Percentiles rank a stretch among this genome's conserved stretches.
phyloP scores from a whole-genome alignment of 202 grass and related monocot species.

The Tripidium arundinaceum region DNA sequence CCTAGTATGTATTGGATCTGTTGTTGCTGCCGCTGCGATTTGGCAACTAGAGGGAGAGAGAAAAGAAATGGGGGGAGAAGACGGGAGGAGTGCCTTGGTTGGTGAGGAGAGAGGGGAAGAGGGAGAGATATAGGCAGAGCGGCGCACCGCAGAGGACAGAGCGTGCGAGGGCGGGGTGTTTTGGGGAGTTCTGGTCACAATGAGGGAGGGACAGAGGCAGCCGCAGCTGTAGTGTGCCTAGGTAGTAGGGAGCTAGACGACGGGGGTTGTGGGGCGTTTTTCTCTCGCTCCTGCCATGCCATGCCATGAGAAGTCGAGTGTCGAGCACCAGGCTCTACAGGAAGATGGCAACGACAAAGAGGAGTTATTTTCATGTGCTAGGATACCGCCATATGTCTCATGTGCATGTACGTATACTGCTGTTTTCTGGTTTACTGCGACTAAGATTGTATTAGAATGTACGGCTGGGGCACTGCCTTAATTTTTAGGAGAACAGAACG shows the following conservation, averaged over 20 bases:
- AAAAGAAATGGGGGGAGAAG: not conserved
- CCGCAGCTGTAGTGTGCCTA: conserved; percentile 7
- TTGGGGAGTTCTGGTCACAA: conserved; percentile 31
- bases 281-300: conserved; percentile 19
- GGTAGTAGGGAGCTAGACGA: conserved; percentile 1
- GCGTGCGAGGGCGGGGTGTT: not conserved
- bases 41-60: conserved; percentile 10
- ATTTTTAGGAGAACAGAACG: not conserved
- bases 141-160: too few relatives aligned
- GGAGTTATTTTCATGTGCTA: not conserved
- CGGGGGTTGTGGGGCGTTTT: conserved; percentile 1
- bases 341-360: not conserved
- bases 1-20: conserved; percentile 53
- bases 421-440: not conserved
- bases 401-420: not conserved
- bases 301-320: conserved; percentile 13
- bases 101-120: not conserved
- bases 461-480: not conserved
- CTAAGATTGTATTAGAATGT: not conserved
- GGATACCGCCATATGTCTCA: not conserved
- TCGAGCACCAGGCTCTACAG: conserved; percentile 1
- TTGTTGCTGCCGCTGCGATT: conserved; percentile 28
- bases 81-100: conserved; percentile 17
- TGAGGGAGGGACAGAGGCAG: conserved; percentile 27
- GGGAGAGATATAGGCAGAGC: too few relatives aligned